A percentile compares a stretch with the other conserved stretches of the same genome.
phyloP scores from a whole-genome alignment of 106 monocot genomes.

The Platanthera zijinensis region DNA sequence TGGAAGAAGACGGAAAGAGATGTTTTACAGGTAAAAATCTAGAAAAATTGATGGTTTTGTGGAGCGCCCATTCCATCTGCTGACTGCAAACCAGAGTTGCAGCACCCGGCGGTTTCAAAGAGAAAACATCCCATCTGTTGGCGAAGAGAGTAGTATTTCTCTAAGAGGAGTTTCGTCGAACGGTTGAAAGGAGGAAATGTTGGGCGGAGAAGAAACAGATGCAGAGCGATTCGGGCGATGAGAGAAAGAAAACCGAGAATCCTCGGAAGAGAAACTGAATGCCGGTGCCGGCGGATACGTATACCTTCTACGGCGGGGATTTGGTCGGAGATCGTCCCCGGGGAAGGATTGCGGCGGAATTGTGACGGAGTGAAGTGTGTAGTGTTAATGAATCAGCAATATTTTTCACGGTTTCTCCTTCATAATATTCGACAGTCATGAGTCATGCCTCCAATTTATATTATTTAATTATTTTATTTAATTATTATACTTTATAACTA shows the following conservation, averaged over 20 bases:
- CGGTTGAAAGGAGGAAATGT: constrained; percentile 5
- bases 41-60: constrained; percentile 8
- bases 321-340: no score
- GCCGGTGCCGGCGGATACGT: background rate
- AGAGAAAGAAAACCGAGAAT: background rate
- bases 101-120: background rate
- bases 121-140: constrained; percentile 24
- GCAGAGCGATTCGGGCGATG: background rate
- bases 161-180: constrained; percentile 38
- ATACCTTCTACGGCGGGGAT: background rate
- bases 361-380: no score
- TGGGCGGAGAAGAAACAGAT: background rate
- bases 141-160: constrained; percentile 22
- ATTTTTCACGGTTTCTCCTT: no score
- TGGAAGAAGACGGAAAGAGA: constrained; percentile 10
- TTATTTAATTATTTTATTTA: no score
- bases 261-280: background rate
- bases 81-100: constrained; percentile 14
- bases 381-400: no score
- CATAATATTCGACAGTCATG: no score
- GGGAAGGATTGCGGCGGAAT: background rate
- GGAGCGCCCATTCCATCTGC: constrained; percentile 26
- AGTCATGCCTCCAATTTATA: no score
- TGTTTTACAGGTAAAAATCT: background rate
- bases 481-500: no score